These are phyloP conservation scores for Cyberlindnera galapagoensis DNA, from an alignment of 805 yeast genomes.

Conservation along the genomic window DNA sequence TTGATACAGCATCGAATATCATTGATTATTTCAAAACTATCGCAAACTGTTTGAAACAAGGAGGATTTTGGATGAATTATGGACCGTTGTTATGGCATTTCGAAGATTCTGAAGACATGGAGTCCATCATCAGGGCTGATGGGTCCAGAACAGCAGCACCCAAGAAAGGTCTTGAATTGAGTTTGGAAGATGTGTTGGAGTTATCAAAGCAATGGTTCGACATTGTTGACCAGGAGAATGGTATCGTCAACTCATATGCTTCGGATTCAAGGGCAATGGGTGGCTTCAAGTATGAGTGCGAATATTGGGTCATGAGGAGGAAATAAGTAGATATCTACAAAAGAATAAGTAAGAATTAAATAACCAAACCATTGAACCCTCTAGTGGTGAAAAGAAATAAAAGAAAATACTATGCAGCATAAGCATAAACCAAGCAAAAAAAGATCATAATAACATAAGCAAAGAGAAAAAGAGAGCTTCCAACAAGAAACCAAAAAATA, in stretches of 20 bases:
- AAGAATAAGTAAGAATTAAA: not conserved
- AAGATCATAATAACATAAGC: no score
- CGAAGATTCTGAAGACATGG: slow-evolving; percentile 41
- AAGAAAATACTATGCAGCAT: no score
- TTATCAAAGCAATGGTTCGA: slow-evolving; percentile 46
- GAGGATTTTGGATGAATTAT: slow-evolving; percentile 56
- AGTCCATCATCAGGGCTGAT: slow-evolving; percentile 16
- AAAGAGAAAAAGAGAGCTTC: no score
- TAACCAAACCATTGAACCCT: not conserved
- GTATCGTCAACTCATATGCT: slow-evolving; percentile 46
- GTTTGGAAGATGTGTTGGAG: slow-evolving; percentile 46
- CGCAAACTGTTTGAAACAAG: slow-evolving; percentile 34
- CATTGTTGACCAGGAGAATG: slow-evolving; percentile 37
- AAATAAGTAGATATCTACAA: no score
- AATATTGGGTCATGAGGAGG: slow-evolving; percentile 58
- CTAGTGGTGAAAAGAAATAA: no score
- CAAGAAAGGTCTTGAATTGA: slow-evolving; percentile 51
- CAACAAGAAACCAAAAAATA: no score
- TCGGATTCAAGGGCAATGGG: slow-evolving; percentile 46
- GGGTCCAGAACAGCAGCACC: slow-evolving; percentile 26
- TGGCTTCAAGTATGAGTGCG: slow-evolving; percentile 52
- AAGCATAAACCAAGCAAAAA: no score
- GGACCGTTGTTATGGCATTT: slow-evolving; percentile 73
- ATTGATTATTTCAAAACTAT: slow-evolving; percentile 51
- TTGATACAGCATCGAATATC: slow-evolving; percentile 58